Evolutionary conservation across 1,139 yeast species (phyloP), one percentile per base, ranked within the genome.

Genomic region (Suhomyces yuchorum): DNA sequence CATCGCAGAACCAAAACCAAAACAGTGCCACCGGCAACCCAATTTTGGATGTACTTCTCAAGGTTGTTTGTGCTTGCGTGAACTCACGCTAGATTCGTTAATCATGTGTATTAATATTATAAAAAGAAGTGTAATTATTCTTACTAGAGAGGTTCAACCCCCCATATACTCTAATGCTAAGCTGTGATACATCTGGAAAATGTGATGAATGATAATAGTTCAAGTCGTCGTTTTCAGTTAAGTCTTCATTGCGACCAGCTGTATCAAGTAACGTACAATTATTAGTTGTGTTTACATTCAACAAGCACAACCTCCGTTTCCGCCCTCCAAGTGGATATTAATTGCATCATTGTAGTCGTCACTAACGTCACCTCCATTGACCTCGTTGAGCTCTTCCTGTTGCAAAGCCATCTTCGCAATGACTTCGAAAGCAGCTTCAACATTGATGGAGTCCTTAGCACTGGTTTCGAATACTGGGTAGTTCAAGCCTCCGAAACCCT

Each of bases 281-380:
- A 15, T 5, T 8, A 8, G 18, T 9, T 30, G 42, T 15, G 1
- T 14, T 30, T 12, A 14, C 30, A 8, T 20, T 52, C 61, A 90
- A 69, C 97, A 91, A 15, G 85, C 85, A 75, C 97, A 92, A 11
- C 85, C 80, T 17, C 62, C 49, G 48, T 81, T 73, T 51, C 90
- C 97, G 47, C 85, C 85, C 61, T 92, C 98, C 62, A 92, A 80
- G 63, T 90, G 95, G 61, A 93, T 92, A 67, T 92, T 92, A 55
- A 93, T 92, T 38, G 98, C 97, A 68, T 93, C 98, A 46, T 95
- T 88, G 66, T 90, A 92, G 67, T 93, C 98, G 53, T 75, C 79
- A 52, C 68, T 71, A 35, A 67, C 77, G 62, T 91, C 97, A 58
- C 85, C 87, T 56, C 87, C 90, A 52, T 88, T 90, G 55, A 87